A percentile compares a stretch with the other conserved stretches of the same genome.
Evolutionary conservation across 1,284 basidiomycete genomes (phyloP).

Genomic region (Microbotryum scabiosae): DNA sequence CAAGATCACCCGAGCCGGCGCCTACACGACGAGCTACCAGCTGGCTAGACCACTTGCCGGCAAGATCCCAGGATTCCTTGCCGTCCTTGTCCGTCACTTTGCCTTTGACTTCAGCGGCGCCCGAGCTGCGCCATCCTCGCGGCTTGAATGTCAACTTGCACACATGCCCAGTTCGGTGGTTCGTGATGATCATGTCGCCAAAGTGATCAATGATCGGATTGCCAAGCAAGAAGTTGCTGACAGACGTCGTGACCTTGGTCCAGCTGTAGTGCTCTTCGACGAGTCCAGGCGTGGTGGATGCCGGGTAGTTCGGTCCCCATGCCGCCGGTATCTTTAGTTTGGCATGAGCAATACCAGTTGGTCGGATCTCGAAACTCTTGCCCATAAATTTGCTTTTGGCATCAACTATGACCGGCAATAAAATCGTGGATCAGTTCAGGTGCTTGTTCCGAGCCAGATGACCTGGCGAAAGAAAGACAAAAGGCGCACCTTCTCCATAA

Average conservation of each 20-base stretch:
- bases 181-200: conserved; percentile 78
- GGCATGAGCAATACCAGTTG: conserved; percentile 86
- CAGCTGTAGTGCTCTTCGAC: conserved; percentile 78
- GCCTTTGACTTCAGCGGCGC: conserved; percentile 87
- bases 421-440: conserved; percentile 27
- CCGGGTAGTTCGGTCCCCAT: conserved; percentile 44
- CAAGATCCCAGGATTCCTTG: conserved; percentile 73
- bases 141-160: conserved; percentile 93
- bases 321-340: conserved; percentile 68
- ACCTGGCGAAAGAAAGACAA: not conserved
- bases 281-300: conserved; percentile 44
- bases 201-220: conserved; percentile 94
- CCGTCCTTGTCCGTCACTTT: conserved; percentile 63
- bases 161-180: conserved; percentile 85
- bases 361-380: conserved; percentile 90
- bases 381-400: conserved; percentile 85
- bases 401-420: conserved; percentile 53
- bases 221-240: conserved; percentile 88
- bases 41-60: conserved; percentile 92
- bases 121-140: conserved; percentile 83
- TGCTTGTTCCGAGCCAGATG: not conserved
- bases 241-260: conserved; percentile 91
- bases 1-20: conserved; percentile 55
- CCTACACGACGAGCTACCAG: conserved; percentile 75
- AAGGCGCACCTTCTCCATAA: conserved; percentile 52